Base-by-base conservation (phyloP, 441 rosid genomes). In the Pelargonium fulgidum region DNA sequence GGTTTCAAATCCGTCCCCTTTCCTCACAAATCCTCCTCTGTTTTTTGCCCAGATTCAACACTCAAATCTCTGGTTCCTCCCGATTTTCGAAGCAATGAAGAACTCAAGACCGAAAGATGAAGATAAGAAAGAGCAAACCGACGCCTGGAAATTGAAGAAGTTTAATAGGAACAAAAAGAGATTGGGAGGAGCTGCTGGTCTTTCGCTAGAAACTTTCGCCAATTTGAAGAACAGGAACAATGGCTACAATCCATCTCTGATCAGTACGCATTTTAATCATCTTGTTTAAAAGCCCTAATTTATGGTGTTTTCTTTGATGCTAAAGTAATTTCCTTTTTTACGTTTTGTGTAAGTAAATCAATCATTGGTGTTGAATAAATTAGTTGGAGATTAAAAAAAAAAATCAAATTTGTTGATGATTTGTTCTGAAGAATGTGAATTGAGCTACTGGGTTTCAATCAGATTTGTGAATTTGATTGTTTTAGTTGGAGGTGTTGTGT, bases 151-250 rank as follows among this genome's bases (percentile, higher is more conserved):
- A 70, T 69, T 64, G 82, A 84, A 58, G 75, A 80, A 19, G 75
- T 86, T 79, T 80, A 78, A 82, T 80, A 82, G 75, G 86, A 93
- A 93, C 82, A 72, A 86, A 80, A 79, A 68, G 84, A 85, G 93
- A 70, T 77, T 93, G 66, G 92, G 97, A 70, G 96, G 97, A 67
- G 74, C 77, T 29, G 93, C 62, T 56, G 62, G 93, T 65, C 96
- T 91, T 75, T 93, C 96, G 3, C 97, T 93, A 36, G 85, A 86
- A 70, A 86, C 93, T 2, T 93, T 89, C 64, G 92, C 92, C 16
- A 91, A 85, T 70, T 78, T 86, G 47, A 91, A 88, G 79, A 86
- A 93, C 8, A 77, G 69, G 16, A 77, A 63, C 73, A 79, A 68
- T 26, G 74, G 73, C 68, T 85, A 88, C 80, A 93, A 89, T 64